A percentile compares a stretch with the other conserved stretches of the same genome.
Evolutionary conservation across 257 asterid genomes (phyloP).

Genomic region (Rauvolfia tetraphylla): DNA sequence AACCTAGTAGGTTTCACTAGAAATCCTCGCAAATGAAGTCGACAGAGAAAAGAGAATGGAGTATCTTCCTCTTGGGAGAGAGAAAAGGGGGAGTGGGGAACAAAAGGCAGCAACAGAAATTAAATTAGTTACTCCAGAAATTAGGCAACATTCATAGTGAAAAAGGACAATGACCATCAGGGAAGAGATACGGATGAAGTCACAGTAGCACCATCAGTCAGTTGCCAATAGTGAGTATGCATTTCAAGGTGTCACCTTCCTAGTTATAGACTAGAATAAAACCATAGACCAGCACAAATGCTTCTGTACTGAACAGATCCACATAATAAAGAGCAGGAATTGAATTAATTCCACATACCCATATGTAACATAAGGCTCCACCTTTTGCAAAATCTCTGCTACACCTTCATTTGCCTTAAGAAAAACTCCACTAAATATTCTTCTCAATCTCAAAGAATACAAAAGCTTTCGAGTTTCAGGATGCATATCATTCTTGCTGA

Average conservation of each 20-base stretch:
- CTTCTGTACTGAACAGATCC: not conserved
- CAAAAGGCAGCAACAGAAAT: not conserved
- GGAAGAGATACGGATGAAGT: not conserved
- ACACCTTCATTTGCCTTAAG: constrained; percentile 54
- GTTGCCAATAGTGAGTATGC: too few species aligned
- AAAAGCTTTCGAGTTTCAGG: constrained; percentile 60
- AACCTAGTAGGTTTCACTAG: not conserved
- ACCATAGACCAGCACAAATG: not conserved
- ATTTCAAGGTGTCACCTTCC: not conserved
- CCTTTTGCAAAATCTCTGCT: constrained; percentile 61
- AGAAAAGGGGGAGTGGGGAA: too few species aligned
- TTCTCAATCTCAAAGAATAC: constrained; percentile 70
- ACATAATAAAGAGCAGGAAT: not conserved
- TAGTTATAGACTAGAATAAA: not conserved
- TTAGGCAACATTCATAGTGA: not conserved
- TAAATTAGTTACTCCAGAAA: not conserved
- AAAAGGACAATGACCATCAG: not conserved
- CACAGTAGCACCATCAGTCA: not conserved
- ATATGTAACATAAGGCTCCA: constrained; percentile 87
- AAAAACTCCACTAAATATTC: constrained; percentile 70
- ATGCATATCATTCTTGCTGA: constrained; percentile 83
- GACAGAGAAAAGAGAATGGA: not conserved
- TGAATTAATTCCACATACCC: constrained; percentile 50
- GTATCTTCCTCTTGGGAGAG: not conserved
- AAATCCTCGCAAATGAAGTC: not conserved